A percentile compares a stretch with the other conserved stretches of the same genome.
Evolutionary conservation across 768 basidiomycete species (phyloP).

Genomic region (Phlebiopsis gigantea): DNA sequence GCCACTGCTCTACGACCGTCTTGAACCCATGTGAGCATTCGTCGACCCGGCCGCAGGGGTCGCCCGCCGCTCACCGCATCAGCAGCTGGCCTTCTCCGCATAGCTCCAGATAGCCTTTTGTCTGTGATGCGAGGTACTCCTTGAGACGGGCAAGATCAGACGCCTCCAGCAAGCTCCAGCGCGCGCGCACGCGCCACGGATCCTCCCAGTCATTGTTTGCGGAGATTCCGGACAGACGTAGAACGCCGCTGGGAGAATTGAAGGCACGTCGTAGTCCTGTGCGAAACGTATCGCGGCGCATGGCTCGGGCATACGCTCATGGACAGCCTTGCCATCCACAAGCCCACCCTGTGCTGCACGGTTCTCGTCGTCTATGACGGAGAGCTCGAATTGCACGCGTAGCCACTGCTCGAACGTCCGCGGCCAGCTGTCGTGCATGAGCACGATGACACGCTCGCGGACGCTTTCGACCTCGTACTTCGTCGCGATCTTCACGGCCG

Average conservation of each 20-base stretch:
- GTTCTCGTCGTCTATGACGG: not conserved
- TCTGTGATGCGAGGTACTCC: too few relatives aligned
- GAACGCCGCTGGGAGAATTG: constrained; percentile 13
- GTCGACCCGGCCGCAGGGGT: too few relatives aligned
- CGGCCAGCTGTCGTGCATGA: constrained; percentile 25
- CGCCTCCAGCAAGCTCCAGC: not conserved
- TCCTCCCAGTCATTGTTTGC: not conserved
- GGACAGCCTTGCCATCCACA: not conserved
- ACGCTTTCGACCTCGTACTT: constrained; percentile 25
- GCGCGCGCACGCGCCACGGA: not conserved
- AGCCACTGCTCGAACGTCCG: constrained; percentile 10
- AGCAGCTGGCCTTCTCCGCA: too few relatives aligned
- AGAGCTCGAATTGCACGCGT: not conserved
- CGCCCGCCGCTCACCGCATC: too few relatives aligned
- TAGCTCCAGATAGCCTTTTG: too few relatives aligned
- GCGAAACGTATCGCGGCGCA: constrained; percentile 11
- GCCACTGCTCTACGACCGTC: too few relatives aligned
- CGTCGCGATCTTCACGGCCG: constrained; percentile 19
- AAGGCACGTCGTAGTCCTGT: constrained; percentile 6
- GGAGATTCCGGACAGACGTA: constrained; percentile 6
- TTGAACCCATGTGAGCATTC: too few relatives aligned
- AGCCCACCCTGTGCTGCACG: not conserved
- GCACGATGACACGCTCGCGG: constrained; percentile 17
- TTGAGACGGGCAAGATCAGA: not conserved
- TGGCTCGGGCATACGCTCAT: not conserved